A percentile compares a stretch with the other conserved stretches of the same genome.
Conservation (phyloP, 345 rosid species). For the Populus alba region DNA sequence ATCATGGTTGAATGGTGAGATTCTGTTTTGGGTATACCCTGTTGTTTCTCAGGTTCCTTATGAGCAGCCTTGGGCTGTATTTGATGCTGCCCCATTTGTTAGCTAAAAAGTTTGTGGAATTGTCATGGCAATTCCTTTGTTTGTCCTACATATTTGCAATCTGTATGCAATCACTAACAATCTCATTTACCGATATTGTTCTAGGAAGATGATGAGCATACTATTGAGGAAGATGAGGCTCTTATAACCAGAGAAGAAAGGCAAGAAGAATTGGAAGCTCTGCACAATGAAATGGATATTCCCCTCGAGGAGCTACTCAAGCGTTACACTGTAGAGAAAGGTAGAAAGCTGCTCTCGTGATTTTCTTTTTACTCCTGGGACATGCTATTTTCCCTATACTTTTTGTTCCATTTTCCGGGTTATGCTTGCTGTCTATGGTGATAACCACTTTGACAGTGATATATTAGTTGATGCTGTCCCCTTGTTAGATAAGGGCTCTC, state of each 20-base stretch:
- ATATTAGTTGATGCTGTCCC: not conserved
- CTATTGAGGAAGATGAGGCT: conserved; percentile 93
- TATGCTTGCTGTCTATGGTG: not conserved
- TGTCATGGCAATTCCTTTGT: not conserved
- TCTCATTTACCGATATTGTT: conserved; percentile 31
- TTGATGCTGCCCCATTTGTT: not conserved
- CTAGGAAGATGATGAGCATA: conserved; percentile 98
- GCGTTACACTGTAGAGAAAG: conserved; percentile 53
- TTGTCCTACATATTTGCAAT: not conserved
- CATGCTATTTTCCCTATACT: not conserved
- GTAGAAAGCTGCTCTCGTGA: conserved; percentile 26
- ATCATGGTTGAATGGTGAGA: not conserved
- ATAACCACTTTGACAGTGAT: not conserved
- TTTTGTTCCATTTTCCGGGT: not conserved
- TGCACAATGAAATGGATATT: conserved; percentile 72
- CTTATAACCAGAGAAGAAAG: conserved; percentile 79
- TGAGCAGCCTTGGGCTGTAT: not conserved
- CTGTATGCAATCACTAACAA: not conserved
- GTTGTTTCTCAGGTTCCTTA: not conserved
- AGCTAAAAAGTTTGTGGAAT: not conserved
- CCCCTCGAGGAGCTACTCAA: conserved; percentile 86
- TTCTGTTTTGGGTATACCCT: not conserved
- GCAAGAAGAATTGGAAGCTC: conserved; percentile 83
- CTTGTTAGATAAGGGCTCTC: not conserved
- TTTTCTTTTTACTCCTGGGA: not conserved